These are phyloP conservation scores for Sutorius eximius DNA, from an alignment of 1,284 basidiomycete species.

Conservation along the genomic window DNA sequence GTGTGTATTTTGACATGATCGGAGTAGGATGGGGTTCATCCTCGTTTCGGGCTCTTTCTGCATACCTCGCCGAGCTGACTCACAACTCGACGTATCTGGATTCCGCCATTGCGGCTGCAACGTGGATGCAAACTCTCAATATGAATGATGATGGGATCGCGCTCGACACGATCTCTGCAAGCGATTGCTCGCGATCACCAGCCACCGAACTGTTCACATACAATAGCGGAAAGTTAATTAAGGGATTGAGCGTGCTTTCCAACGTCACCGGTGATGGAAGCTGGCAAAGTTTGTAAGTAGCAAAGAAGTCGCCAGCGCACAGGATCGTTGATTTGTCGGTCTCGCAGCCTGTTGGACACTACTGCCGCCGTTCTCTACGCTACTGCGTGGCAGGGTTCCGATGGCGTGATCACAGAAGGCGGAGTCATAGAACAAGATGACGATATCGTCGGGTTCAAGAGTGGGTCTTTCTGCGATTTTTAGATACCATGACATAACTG, in stretches of 20 bases:
- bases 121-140: conserved; percentile 48
- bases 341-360: conserved; percentile 40
- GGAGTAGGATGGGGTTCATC: not conserved
- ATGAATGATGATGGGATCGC: conserved; percentile 43
- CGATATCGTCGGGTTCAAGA: conserved; percentile 52
- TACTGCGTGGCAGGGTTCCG: conserved; percentile 43
- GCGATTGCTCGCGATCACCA: conserved; percentile 45
- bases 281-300: conserved; percentile 41
- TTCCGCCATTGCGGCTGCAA: conserved; percentile 46
- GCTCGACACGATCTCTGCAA: conserved; percentile 46
- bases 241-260: conserved; percentile 46
- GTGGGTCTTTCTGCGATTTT: conserved; percentile 24
- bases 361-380: conserved; percentile 42
- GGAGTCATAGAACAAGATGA: conserved; percentile 40
- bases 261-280: conserved; percentile 42
- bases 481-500: not conserved
- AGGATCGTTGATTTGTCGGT: not conserved
- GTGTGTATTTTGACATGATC: conserved; percentile 14
- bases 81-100: conserved; percentile 43
- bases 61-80: conserved; percentile 47
- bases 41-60: conserved; percentile 42
- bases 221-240: conserved; percentile 52
- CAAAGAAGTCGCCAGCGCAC: not conserved
- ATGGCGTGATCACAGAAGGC: conserved; percentile 53
- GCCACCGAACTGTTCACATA: conserved; percentile 49